These are phyloP conservation scores for Clonostachys chloroleuca DNA, from an alignment of 2,329 filamentous ascomycete species.

Conservation along the genomic window DNA sequence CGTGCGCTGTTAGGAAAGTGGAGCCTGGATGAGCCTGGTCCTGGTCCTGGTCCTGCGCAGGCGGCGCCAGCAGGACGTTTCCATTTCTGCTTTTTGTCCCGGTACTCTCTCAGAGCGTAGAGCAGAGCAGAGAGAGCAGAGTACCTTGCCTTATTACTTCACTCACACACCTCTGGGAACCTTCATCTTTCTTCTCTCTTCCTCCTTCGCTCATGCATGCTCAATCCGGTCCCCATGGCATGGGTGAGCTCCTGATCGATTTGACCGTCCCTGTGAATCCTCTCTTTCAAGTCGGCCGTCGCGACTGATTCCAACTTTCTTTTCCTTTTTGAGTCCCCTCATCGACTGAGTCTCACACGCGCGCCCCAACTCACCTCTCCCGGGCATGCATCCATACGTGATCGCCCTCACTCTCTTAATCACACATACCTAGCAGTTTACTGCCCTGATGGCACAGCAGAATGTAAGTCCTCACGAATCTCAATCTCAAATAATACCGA, in stretches of 20 bases:
- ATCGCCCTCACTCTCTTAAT: slow-evolving; percentile 21
- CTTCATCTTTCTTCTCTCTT: slow-evolving; percentile 12
- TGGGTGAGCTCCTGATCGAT: slow-evolving; percentile 7
- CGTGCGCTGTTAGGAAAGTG: slow-evolving; percentile 19
- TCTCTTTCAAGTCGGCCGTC: slow-evolving; percentile 6
- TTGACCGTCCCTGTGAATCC: slow-evolving; percentile 13
- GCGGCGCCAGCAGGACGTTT: not conserved
- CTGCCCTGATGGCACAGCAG: slow-evolving; percentile 31
- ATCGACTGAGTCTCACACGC: slow-evolving; percentile 6
- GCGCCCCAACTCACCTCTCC: slow-evolving; percentile 11
- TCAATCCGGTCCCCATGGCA: slow-evolving; percentile 20
- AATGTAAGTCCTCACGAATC: slow-evolving; percentile 20
- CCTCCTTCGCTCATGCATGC: slow-evolving; percentile 24
- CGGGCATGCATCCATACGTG: slow-evolving; percentile 22
- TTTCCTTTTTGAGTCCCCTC: not conserved
- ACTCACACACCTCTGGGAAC: not conserved
- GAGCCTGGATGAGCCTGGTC: not conserved
- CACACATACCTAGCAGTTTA: slow-evolving; percentile 23
- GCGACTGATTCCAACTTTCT: not conserved
- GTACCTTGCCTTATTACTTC: not conserved
- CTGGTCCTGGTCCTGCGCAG: not conserved
- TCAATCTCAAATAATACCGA: not conserved
- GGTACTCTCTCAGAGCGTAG: not conserved
- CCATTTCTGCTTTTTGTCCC: not conserved
- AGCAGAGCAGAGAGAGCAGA: not conserved